These are phyloP conservation scores for Candida quercuum DNA, from an alignment of 805 yeast genomes.

Conservation along the genomic window DNA sequence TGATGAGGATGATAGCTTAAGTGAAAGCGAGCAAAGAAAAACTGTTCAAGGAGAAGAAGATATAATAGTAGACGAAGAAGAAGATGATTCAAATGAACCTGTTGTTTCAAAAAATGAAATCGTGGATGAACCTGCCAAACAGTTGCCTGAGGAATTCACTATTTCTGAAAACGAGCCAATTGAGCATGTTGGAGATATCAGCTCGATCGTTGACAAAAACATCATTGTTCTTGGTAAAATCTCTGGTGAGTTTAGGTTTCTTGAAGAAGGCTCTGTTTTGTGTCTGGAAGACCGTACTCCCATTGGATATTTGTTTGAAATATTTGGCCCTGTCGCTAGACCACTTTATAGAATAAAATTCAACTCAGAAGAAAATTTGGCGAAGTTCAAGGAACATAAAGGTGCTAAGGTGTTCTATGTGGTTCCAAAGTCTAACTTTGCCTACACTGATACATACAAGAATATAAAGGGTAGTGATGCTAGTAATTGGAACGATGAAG, in stretches of 20 bases:
- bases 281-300: conserved; percentile 68
- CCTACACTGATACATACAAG: conserved; percentile 68
- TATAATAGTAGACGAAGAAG: conserved; percentile 6
- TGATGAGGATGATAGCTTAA: too few species aligned
- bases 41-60: too few species aligned
- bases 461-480: conserved; percentile 87
- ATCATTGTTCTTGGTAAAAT: conserved; percentile 63
- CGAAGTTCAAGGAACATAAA: conserved; percentile 37
- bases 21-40: too few species aligned
- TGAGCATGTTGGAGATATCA: conserved; percentile 65
- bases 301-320: conserved; percentile 79
- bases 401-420: conserved; percentile 69
- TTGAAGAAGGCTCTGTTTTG: conserved; percentile 75
- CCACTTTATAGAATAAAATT: conserved; percentile 81
- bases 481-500: conserved; percentile 92
- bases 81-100: conserved; percentile 36
- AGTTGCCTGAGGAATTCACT: conserved; percentile 59
- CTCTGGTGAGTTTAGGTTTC: conserved; percentile 81
- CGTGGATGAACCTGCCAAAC: conserved; percentile 59
- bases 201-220: conserved; percentile 64
- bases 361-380: conserved; percentile 43
- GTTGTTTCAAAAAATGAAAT: conserved; percentile 77
- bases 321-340: conserved; percentile 78
- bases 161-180: conserved; percentile 60
- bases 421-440: conserved; percentile 74